A percentile compares a stretch with the other conserved stretches of the same genome.
These are phyloP conservation scores for Diaporthe vexans DNA, from an alignment of 2,329 filamentous ascomycete genomes.

Conservation along the genomic window DNA sequence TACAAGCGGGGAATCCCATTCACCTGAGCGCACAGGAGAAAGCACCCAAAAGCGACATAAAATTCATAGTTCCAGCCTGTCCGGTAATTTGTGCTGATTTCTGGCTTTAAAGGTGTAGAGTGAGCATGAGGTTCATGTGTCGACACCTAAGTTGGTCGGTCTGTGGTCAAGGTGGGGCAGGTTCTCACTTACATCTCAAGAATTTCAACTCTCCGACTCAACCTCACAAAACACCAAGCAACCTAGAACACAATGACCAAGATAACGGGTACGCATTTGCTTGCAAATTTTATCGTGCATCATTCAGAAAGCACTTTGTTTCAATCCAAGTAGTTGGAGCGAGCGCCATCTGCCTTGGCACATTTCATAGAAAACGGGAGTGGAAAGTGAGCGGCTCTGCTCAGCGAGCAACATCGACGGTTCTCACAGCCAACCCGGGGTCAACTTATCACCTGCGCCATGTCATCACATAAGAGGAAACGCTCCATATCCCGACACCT, in stretches of 20 bases:
- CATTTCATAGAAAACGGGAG: background rate
- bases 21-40: background rate
- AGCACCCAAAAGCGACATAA: background rate
- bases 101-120: background rate
- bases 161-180: background rate
- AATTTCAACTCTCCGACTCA: background rate
- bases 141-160: background rate
- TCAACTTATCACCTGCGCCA: background rate
- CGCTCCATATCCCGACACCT: slow-evolving; percentile 47
- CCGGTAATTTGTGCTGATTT: background rate
- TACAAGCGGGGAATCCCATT: background rate
- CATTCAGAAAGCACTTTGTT: background rate
- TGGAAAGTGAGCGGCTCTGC: background rate
- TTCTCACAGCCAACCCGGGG: slow-evolving; percentile 34
- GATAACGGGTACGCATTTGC: background rate
- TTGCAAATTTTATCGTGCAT: no score
- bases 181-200: background rate
- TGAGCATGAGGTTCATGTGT: background rate
- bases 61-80: background rate
- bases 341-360: background rate
- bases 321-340: background rate
- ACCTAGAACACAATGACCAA: background rate
- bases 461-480: slow-evolving; percentile 52
- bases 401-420: background rate
- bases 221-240: background rate